phyloP scores from a whole-genome alignment of 495 filamentous ascomycete species.

The Aspergillus incahuasiensis region DNA sequence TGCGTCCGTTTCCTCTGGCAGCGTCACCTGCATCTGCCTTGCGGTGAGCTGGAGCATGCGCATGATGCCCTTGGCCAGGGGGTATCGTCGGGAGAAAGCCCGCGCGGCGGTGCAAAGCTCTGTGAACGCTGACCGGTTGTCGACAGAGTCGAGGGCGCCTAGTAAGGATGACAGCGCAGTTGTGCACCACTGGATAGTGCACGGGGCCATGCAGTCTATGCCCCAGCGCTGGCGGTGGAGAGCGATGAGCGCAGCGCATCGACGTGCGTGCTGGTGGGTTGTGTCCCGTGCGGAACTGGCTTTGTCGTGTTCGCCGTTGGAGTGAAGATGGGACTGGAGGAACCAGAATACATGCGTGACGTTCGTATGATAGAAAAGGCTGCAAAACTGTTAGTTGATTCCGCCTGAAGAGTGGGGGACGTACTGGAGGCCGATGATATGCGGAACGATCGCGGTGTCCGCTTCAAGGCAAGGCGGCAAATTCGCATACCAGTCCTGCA shows the following conservation, averaged over 20 bases:
- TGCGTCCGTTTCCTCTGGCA: slow-evolving; percentile 27
- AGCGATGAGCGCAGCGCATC: slow-evolving; percentile 18
- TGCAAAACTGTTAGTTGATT: slow-evolving; percentile 3
- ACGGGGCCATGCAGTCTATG: slow-evolving; percentile 26
- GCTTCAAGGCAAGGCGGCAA: slow-evolving; percentile 23
- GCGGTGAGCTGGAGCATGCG: slow-evolving; percentile 32
- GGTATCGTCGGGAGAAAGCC: slow-evolving; percentile 25
- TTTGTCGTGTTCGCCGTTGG: background rate
- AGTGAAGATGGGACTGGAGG: slow-evolving; percentile 5
- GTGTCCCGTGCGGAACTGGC: background rate
- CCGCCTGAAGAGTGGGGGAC: background rate
- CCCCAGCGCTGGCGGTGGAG: slow-evolving; percentile 26
- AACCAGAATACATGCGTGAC: slow-evolving; percentile 26
- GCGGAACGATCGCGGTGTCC: slow-evolving; percentile 21
- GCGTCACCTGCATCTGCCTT: slow-evolving; percentile 20
- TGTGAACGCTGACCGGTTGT: slow-evolving; percentile 27
- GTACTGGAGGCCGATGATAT: slow-evolving; percentile 31
- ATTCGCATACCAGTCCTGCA: slow-evolving; percentile 28
- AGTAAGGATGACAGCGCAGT: slow-evolving; percentile 30
- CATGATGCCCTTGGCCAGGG: slow-evolving; percentile 30
- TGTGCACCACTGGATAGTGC: slow-evolving; percentile 29
- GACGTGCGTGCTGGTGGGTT: slow-evolving; percentile 17
- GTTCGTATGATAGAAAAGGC: slow-evolving; percentile 28
- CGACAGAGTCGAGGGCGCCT: slow-evolving; percentile 19
- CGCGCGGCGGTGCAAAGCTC: slow-evolving; percentile 22